Evolutionary conservation across 1,139 yeast genomes (phyloP).

Genomic region (Candida sp.): DNA sequence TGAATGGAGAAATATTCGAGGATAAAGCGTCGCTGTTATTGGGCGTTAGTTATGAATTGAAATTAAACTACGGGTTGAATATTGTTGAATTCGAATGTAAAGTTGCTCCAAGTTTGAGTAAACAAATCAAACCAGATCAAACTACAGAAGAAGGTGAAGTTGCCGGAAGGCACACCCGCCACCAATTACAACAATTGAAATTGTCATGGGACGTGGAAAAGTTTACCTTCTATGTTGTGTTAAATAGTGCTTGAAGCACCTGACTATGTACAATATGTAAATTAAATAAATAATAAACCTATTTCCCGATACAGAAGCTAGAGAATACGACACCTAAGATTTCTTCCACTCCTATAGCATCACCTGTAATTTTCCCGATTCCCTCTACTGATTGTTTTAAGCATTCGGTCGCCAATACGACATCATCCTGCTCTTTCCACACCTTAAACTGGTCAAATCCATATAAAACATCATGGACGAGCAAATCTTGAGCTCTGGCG

Average conservation of each 20-base stretch:
- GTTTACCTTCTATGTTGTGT: conserved; percentile 29
- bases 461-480: conserved; percentile 67
- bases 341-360: conserved; percentile 86
- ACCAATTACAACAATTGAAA: conserved; percentile 44
- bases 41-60: conserved; percentile 45
- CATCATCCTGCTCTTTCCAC: conserved; percentile 57
- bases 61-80: conserved; percentile 47
- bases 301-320: conserved; percentile 92
- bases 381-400: conserved; percentile 77
- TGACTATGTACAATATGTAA: conserved; percentile 4
- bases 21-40: conserved; percentile 23
- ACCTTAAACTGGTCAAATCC: conserved; percentile 63
- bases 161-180: conserved; percentile 45
- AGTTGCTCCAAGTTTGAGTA: conserved; percentile 37
- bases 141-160: conserved; percentile 25
- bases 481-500: conserved; percentile 68
- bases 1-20: conserved; percentile 35
- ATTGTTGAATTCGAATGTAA: conserved; percentile 45
- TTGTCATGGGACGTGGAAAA: conserved; percentile 49
- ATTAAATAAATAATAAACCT: conserved; percentile 8
- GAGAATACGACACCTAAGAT: conserved; percentile 88
- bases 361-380: conserved; percentile 89
- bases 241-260: conserved; percentile 14
- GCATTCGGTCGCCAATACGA: conserved; percentile 80
- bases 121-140: conserved; percentile 24